These are phyloP conservation scores for Boletus huronensis DNA, from an alignment of 768 basidiomycete genomes.

Conservation along the genomic window DNA sequence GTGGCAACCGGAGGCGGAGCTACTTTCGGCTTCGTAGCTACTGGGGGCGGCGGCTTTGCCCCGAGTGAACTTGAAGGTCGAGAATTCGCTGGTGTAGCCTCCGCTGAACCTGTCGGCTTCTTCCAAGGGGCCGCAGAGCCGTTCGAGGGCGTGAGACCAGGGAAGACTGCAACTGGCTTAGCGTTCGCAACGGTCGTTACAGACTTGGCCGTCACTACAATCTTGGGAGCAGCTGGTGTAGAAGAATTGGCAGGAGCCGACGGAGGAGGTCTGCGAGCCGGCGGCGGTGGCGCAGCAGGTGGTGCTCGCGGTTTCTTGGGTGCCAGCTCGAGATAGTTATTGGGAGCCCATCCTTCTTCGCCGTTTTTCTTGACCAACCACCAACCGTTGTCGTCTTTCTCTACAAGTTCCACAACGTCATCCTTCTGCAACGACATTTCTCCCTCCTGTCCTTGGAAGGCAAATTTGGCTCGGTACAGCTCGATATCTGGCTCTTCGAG, in stretches of 20 bases:
- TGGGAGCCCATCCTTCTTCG: conserved; percentile 91
- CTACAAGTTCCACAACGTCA: conserved; percentile 85
- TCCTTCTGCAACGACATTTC: conserved; percentile 90
- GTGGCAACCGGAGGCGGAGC: conserved; percentile 52
- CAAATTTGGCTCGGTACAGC: conserved; percentile 83
- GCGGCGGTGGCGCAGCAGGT: conserved; percentile 69
- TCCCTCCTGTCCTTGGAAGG: conserved; percentile 90
- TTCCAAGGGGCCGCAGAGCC: conserved; percentile 76
- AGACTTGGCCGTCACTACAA: conserved; percentile 38
- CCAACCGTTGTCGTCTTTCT: conserved; percentile 96
- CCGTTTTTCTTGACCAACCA: conserved; percentile 89
- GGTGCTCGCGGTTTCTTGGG: conserved; percentile 62
- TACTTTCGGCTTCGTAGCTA: conserved; percentile 63
- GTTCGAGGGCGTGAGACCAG: conserved; percentile 65
- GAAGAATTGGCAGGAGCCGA: conserved; percentile 37
- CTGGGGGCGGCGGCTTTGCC: conserved; percentile 54
- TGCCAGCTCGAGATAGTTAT: conserved; percentile 85
- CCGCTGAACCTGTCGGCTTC: conserved; percentile 42
- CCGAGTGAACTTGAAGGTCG: conserved; percentile 50
- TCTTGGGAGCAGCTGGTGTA: conserved; percentile 34
- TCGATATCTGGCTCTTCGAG: conserved; percentile 63
- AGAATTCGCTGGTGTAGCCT: conserved; percentile 44
- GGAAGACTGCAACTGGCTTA: conserved; percentile 80
- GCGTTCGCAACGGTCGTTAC: conserved; percentile 58
- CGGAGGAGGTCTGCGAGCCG: conserved; percentile 46